Base-by-base conservation (phyloP, 2,329 filamentous ascomycete genomes). In the Lachnellula cervina region DNA sequence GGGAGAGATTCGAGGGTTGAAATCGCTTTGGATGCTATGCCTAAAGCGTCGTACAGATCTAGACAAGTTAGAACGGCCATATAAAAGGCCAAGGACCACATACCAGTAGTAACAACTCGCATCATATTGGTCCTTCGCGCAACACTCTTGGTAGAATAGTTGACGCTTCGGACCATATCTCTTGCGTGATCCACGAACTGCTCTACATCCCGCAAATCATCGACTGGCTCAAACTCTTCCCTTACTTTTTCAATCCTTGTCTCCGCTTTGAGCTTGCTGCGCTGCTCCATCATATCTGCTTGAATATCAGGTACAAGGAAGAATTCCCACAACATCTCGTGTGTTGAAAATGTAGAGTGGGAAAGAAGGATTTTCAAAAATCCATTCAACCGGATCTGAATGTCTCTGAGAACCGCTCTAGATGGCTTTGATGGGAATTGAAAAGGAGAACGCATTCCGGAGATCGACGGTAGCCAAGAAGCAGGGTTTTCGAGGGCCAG, bases 261-360 rank as follows among this genome's bases (percentile, higher is more conserved):
- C 69, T 92, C 87, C 4, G 90, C 89, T 73, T 99, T 99, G 59
- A 91, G 83, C 54, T 85, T 84, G 60, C 89, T 96, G 49, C 94
- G 84, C 70, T 96, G 87, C 52, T 89, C 87, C 80, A 97, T 93
- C 82, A 92, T 90, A 19, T 90, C 85, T 0, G 89, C 81, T 69
- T 96, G 90, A 49, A 99, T 83, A 64, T 99, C 94, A 1, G 94
- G 94, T 13, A 99, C 92, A 0, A 99, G 80, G 72, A 99, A 96
- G 74, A 99, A 99, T 66, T 99, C 94, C 95, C 94, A 99, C 2
- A 99, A 80, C 81, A 97, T 90, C 74, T 99, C 94, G 68, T 99
- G 95, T 0, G 90, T 96, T 0, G 90, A 83, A 69, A 99, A 97
- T 0, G 94, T 97, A 3, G 93, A 88, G 68, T 99, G 94, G 8